Conservation (phyloP, 1,284 basidiomycete genomes). For the Malassezia brasiliensis region DNA sequence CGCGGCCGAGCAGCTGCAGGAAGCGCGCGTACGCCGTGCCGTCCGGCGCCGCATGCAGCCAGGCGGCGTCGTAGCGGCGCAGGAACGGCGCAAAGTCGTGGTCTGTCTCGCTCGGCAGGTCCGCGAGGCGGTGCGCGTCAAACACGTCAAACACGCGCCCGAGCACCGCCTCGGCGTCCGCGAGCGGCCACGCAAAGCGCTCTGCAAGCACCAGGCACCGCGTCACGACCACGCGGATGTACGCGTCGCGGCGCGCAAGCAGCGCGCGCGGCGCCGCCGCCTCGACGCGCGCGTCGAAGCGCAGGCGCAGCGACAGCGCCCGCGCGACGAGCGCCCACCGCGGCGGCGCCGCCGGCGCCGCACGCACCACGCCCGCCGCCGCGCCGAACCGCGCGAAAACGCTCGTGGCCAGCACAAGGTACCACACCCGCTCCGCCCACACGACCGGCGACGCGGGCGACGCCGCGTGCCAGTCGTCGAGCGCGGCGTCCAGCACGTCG, state of each 20-base stretch:
- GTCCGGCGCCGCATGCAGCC: conserved; percentile 13
- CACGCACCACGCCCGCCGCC: conserved; percentile 55
- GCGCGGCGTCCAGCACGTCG: conserved; percentile 28
- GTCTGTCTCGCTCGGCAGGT: conserved; percentile 61
- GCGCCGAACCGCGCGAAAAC: conserved; percentile 68
- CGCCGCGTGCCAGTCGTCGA: conserved; percentile 24
- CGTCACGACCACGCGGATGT: conserved; percentile 63
- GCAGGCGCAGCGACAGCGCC: conserved; percentile 52
- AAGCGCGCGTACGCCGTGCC: conserved; percentile 66
- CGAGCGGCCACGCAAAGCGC: conserved; percentile 63
- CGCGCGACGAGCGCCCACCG: conserved; percentile 58
- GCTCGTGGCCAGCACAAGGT: conserved; percentile 60
- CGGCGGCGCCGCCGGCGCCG: conserved; percentile 54
- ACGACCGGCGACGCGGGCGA: conserved; percentile 54
- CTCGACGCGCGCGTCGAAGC: conserved; percentile 55
- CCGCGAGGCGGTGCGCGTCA: conserved; percentile 66
- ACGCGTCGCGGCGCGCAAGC: conserved; percentile 62
- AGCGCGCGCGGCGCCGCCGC: conserved; percentile 50
- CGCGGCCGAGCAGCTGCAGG: conserved; percentile 64
- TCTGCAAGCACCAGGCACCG: conserved; percentile 65
- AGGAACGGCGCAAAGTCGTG: conserved; percentile 72
- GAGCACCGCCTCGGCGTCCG: conserved; percentile 56
- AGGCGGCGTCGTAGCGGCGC: conserved; percentile 50
- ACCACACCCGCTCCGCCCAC: conserved; percentile 57
- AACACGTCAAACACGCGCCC: conserved; percentile 66